Base-by-base conservation (phyloP, 345 rosid species). In the Turnera subulata region DNA sequence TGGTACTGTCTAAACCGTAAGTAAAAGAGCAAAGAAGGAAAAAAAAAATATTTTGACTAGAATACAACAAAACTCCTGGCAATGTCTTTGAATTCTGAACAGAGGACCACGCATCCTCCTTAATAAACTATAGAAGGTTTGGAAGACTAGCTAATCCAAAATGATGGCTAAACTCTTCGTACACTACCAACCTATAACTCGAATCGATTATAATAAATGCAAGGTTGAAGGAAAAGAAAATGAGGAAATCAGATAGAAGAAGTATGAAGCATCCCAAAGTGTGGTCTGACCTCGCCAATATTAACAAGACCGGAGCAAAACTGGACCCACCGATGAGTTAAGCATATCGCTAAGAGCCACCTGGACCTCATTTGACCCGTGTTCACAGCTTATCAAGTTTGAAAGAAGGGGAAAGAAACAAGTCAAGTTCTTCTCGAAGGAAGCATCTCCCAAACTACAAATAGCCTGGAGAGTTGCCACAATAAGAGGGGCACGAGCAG, bases 281-380 rank as follows among this genome's bases (percentile, higher is more conserved):
- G 57, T 37, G 43, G 29, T 25, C 49, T 51, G 42, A 32, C 32
- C 68, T 67, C 60, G 54, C 66, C 56, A 21, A 50, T 35, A 61
- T 73, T 81, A 92, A 78, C 86, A 80, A 2, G 91, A 82, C 15
- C 84, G 74, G 46, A 92, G 90, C 69, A 92, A 68, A 46, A 92
- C 45, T 16, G 95, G 91, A 46, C 97, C 97, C 25, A 92, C 89
- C 5, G 89, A 83, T 46, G 86, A 76, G 65, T 80, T 77, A 26
- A 92, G 85, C 88, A 89, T 86, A 62, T 86, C 95, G 55, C 97
- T 82, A 56, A 92, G 93, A 55, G 98, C 98, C 59, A 79, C 64
- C 76, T 83, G 97, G 45, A 92, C 91, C 69, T 92, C 98, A 46
- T 76, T 81, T 6, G 98, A 82, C 24, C 98, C 98, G 42, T 92